phyloP scores from a whole-genome alignment of 495 filamentous ascomycete genomes.

The Xylaria curta region DNA sequence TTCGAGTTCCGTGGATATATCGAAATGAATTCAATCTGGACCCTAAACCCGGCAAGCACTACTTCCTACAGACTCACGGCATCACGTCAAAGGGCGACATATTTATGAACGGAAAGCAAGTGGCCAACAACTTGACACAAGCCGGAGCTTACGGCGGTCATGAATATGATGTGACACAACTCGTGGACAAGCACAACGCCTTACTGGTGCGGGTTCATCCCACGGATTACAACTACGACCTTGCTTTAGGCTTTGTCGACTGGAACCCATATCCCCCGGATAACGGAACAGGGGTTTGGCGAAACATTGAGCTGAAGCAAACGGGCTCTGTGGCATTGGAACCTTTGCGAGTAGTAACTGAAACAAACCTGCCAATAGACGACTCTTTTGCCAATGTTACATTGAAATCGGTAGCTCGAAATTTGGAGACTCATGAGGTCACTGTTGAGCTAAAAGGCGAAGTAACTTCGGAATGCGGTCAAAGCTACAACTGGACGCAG shows the following conservation, averaged over 20 bases:
- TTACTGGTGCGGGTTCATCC: slow-evolving; percentile 62
- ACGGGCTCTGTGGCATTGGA: slow-evolving; percentile 62
- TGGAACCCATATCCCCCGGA: slow-evolving; percentile 71
- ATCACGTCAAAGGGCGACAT: slow-evolving; percentile 68
- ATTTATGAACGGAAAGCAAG: slow-evolving; percentile 62
- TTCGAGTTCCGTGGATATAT: slow-evolving; percentile 66
- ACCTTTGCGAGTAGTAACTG: slow-evolving; percentile 54
- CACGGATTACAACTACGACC: slow-evolving; percentile 64
- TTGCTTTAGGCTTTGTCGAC: slow-evolving; percentile 67
- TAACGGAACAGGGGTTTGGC: slow-evolving; percentile 66
- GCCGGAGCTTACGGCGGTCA: slow-evolving; percentile 64
- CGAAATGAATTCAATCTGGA: slow-evolving; percentile 60
- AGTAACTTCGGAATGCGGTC: slow-evolving; percentile 40
- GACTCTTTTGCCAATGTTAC: slow-evolving; percentile 48
- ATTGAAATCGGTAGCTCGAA: slow-evolving; percentile 56
- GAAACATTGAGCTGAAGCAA: slow-evolving; percentile 63
- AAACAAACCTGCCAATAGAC: slow-evolving; percentile 42
- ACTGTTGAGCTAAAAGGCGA: slow-evolving; percentile 47
- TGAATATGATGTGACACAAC: slow-evolving; percentile 58
- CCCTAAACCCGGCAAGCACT: slow-evolving; percentile 46
- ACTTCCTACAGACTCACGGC: slow-evolving; percentile 62
- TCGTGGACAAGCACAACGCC: slow-evolving; percentile 52
- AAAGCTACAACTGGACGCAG: slow-evolving; percentile 36
- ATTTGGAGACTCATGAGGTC: slow-evolving; percentile 50
- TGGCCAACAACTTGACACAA: slow-evolving; percentile 57